Conservation (phyloP, 1,284 basidiomycete genomes). For the Sporisorium scitamineum region DNA sequence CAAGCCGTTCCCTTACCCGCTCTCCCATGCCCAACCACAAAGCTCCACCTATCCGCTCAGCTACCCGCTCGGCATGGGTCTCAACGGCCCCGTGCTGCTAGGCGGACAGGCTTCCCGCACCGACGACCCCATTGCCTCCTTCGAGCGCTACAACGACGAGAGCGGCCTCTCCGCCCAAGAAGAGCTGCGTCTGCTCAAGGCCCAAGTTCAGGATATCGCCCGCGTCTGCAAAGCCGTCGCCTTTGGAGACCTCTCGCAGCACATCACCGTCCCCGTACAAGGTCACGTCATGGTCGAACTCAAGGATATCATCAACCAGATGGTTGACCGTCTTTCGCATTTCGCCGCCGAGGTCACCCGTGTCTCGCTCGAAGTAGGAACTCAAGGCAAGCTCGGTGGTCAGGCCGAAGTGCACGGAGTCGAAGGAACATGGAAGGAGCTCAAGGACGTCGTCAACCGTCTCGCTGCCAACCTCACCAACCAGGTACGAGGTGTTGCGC, state of each 20-base stretch:
- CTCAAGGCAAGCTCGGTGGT: slow-evolving; percentile 70
- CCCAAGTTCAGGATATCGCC: slow-evolving; percentile 89
- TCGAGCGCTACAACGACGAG: slow-evolving; percentile 66
- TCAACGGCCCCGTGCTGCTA: slow-evolving; percentile 64
- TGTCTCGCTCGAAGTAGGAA: slow-evolving; percentile 83
- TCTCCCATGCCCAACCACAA: slow-evolving; percentile 64
- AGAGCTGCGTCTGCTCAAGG: slow-evolving; percentile 84
- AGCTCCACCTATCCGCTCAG: slow-evolving; percentile 65
- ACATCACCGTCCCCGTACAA: slow-evolving; percentile 95
- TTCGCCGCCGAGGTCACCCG: slow-evolving; percentile 95
- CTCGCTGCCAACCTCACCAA: slow-evolving; percentile 77
- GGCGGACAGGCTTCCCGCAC: slow-evolving; percentile 36
- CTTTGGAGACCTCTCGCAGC: slow-evolving; percentile 90
- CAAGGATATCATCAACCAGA: slow-evolving; percentile 97
- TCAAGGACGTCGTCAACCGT: slow-evolving; percentile 70
- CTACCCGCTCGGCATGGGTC: slow-evolving; percentile 66
- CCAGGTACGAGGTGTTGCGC: slow-evolving; percentile 93
- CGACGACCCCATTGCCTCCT: slow-evolving; percentile 65
- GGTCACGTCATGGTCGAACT: slow-evolving; percentile 97
- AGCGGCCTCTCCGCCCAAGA: slow-evolving; percentile 75
- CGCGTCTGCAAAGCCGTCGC: slow-evolving; percentile 96
- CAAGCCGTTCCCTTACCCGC: slow-evolving; percentile 62
- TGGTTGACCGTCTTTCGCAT: slow-evolving; percentile 86
- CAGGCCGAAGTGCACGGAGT: slow-evolving; percentile 69
- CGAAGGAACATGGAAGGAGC: slow-evolving; percentile 69